Evolutionary conservation across 208 protist species (phyloP), one percentile per base, ranked within the genome.

Genomic region (Endotrypanum monterogeii): DNA sequence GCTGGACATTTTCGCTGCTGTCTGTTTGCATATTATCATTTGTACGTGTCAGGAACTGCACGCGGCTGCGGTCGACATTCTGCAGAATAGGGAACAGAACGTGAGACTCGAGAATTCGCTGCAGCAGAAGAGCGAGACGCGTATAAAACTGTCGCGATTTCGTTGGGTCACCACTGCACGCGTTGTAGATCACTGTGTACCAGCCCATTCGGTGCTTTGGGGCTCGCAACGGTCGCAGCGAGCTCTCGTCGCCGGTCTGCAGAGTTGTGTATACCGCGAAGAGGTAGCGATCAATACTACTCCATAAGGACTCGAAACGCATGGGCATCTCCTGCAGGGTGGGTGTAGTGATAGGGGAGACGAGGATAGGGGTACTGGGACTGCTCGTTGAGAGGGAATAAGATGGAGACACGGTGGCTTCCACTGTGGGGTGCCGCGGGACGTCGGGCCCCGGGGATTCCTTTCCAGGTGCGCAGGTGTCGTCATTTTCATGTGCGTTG

Each of bases 181-280:
- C 81, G 67, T 84, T 86, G 76, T 94, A 94, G 56, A 94, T 84
- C 39, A 81, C 71, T 2, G 88, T 80, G 74, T 94, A 91, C 88
- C 87, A 95, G 39, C 76, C 82, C 91, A 95, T 95, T 52, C 82
- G 83, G 71, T 91, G 74, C 58, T 85, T 84, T 23, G 84, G 83
- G 46, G 81, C 79, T 35, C 82, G 84, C 67, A 70, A 71, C 62
- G 73, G 71, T 39, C 71, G 75, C 55, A 82, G 76, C 61, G 75
- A 63, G 58, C 52, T 74, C 71, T 84, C 83, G 46, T 82, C 78
- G 25, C 61, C 67, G 5, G 80, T 74, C 48, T 82, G 74, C 73
- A 85, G 55, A 2, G 84, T 76, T 18, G 74, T 84, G 73, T 86
- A 85, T 18, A 82, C 71, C 14, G 74, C 67, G 69, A 83, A 82